Evolutionary conservation across 2,329 filamentous ascomycete genomes (phyloP), one percentile per base, ranked within the genome.

Genomic region (Thielaviopsis ethacetica): DNA sequence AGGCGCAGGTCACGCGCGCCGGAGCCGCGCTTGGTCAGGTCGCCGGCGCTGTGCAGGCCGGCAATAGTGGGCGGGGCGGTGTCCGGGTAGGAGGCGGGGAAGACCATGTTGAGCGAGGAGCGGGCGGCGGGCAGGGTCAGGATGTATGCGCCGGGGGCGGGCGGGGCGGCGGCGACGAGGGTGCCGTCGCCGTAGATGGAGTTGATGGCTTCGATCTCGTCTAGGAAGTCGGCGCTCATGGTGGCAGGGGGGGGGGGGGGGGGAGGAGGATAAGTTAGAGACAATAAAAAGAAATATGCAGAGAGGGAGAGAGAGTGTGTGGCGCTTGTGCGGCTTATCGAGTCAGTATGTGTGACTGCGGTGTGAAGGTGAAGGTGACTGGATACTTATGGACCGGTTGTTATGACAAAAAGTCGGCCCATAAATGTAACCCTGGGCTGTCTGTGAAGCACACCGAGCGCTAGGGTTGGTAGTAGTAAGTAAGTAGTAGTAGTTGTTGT

Each of bases 191-290:
- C 84, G 71, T 91, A 93, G 63, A 93, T 93, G 58, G 88, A 87
- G 70, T 91, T 93, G 66, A 93, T 85, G 62, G 85, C 88, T 67
- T 85, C 85, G 30, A 91, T 73, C 68, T 93, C 88, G 71, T 93
- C 87, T 54, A 71, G 69, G 26, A 91, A 77, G 63, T 81, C 78
- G 63, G 80, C 76, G 9, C 77, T 79, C 76, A 80, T 80, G 62
- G 47, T 66, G 44, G 38, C 6, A 38, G 1, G 12, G 13, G n/a
- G 21, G 19, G 30, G 22, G 24, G 10, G n/a, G 22, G n/a, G n/a
- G 9, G 13, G 2, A 26, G 22, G 10, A 3, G 24, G 27, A 27
- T 13, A 15, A 52, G n/a, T n/a, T 38, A 17, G 1, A n/a, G 4
- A 7, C 2, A 41, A 17, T 3, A 52, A 15, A 56, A 22, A 56